These are phyloP conservation scores for Arachis hypogaea DNA, from an alignment of 306 rosid genomes.

Conservation along the genomic window DNA sequence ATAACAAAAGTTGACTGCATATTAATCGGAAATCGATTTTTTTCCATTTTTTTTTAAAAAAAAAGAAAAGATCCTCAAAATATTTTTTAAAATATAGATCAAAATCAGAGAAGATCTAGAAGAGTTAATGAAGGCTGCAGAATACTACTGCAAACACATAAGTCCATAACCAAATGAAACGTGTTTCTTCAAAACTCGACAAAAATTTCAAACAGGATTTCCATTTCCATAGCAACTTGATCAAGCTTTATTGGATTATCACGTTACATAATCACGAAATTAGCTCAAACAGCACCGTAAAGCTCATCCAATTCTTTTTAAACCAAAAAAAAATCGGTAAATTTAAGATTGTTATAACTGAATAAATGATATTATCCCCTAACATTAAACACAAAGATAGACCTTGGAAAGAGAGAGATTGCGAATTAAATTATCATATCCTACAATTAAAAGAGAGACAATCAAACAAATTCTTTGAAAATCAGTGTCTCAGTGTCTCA, in stretches of 20 bases:
- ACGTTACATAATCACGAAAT: slow-evolving; percentile 7
- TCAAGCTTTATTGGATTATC: slow-evolving; percentile 34
- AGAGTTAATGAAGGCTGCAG: slow-evolving; percentile 10
- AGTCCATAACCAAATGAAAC: slow-evolving; percentile 25
- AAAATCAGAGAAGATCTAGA: slow-evolving; percentile 7
- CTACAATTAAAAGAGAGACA: slow-evolving; percentile 21
- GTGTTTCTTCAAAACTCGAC: not conserved
- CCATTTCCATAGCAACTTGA: slow-evolving; percentile 14
- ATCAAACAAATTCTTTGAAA: slow-evolving; percentile 19
- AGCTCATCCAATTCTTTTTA: slow-evolving; percentile 3
- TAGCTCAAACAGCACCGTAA: slow-evolving; percentile 3
- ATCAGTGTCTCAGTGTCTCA: slow-evolving; percentile 27
- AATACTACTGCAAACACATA: not conserved
- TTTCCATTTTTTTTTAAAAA: too few species aligned
- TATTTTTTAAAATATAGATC: not conserved
- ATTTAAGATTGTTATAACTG: not conserved
- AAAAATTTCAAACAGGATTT: slow-evolving; percentile 22
- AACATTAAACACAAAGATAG: not conserved
- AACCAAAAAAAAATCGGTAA: not conserved
- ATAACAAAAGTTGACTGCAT: too few species aligned
- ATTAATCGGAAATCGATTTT: too few species aligned
- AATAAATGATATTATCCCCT: not conserved
- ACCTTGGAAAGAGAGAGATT: slow-evolving; percentile 4
- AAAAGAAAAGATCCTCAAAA: not conserved
- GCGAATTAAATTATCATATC: slow-evolving; percentile 12